phyloP scores from a whole-genome alignment of 176 grass and related monocot genomes.

The Alloteropsis semialata region DNA sequence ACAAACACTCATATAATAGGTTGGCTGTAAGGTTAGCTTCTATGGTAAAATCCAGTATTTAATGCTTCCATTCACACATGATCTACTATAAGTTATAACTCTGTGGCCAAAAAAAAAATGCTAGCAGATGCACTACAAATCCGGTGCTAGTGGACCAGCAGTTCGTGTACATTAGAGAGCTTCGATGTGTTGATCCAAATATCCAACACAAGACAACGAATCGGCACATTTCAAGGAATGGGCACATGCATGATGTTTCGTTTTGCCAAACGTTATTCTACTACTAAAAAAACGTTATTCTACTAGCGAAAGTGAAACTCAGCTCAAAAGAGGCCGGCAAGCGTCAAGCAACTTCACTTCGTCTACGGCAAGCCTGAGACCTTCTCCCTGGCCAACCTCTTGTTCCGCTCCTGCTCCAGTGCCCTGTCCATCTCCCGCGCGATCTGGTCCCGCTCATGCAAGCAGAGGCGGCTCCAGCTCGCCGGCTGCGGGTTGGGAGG shows the following conservation, averaged over 20 bases:
- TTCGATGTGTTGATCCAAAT: background rate
- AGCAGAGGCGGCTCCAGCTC: slow-evolving; percentile 50
- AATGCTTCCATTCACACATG: no score
- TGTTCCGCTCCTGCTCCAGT: slow-evolving; percentile 16
- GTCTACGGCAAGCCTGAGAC: slow-evolving; percentile 36
- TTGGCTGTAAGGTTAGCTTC: no score
- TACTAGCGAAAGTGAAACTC: background rate
- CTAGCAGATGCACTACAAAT: no score
- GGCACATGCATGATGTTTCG: background rate
- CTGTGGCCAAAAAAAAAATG: no score
- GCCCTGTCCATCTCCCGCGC: slow-evolving; percentile 28
- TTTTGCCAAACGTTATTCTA: slow-evolving; percentile 26
- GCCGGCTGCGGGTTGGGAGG: slow-evolving; percentile 15
- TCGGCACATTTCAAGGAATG: no score
- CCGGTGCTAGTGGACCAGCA: background rate
- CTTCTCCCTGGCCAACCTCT: slow-evolving; percentile 50
- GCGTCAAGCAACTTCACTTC: fast-evolving
- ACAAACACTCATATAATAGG: no score
- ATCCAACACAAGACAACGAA: background rate
- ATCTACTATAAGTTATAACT: no score
- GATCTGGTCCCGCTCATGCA: slow-evolving; percentile 50
- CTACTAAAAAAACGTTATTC: no score
- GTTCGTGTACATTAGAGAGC: background rate
- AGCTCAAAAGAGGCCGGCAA: background rate
- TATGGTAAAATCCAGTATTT: no score